Evolutionary conservation across 108 stramenopile genomes (phyloP).

Genomic region (Stephanodiscus triporus): DNA sequence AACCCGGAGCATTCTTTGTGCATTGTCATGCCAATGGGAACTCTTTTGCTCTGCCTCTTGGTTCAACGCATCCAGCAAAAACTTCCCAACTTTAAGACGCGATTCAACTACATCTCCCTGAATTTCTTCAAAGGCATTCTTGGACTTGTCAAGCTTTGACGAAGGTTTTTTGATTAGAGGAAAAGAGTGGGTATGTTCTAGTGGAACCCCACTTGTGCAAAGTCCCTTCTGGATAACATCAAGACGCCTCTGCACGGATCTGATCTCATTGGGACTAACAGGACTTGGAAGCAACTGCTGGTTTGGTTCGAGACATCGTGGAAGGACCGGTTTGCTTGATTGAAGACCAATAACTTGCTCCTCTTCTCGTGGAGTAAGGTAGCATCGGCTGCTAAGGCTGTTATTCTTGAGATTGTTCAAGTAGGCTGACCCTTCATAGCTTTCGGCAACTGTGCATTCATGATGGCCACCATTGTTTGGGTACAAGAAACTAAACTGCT

Average conservation of each 20-base stretch:
- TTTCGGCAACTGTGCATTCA: background rate
- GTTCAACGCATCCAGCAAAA: constrained; percentile 24
- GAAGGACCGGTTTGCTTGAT: constrained; percentile 3
- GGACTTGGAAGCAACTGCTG: constrained; percentile 1
- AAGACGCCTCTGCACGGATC: constrained; percentile 6
- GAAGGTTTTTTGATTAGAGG: constrained; percentile 10
- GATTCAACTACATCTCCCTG: background rate
- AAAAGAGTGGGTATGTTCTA: background rate
- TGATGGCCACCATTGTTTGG: background rate
- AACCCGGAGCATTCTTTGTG: constrained; percentile 27
- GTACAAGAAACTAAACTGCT: constrained; percentile 26
- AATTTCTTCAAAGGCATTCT: background rate
- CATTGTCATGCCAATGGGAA: constrained; percentile 23
- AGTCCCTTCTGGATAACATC: background rate
- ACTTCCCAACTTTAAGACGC: constrained; percentile 12
- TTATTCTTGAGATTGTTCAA: constrained; percentile 23
- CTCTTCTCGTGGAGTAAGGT: constrained; percentile 27
- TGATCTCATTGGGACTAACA: background rate
- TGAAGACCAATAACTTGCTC: constrained; percentile 19
- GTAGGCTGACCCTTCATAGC: constrained; percentile 25
- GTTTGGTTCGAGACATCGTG: constrained; percentile 16
- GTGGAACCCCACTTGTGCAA: background rate
- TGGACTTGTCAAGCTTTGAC: constrained; percentile 14
- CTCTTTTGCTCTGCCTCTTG: background rate
- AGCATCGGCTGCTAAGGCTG: constrained; percentile 12